These are phyloP conservation scores for Tanacetum coccineum DNA, from an alignment of 129 eudicot genomes.

Conservation along the genomic window DNA sequence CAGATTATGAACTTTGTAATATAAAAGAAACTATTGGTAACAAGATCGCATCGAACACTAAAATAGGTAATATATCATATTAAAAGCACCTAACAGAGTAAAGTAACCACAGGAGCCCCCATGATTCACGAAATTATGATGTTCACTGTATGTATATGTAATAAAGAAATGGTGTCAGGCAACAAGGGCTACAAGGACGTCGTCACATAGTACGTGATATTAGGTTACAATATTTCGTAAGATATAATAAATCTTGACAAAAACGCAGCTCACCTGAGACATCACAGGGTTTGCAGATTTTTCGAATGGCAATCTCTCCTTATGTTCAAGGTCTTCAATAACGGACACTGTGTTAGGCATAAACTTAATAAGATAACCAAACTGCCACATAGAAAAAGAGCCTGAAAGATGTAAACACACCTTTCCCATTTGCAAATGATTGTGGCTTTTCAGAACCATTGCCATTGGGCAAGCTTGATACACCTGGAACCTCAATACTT, in stretches of 20 bases:
- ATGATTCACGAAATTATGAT: not conserved
- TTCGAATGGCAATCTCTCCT: slow-evolving; percentile 65
- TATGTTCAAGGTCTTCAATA: slow-evolving; percentile 46
- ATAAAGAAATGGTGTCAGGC: slow-evolving; percentile 8
- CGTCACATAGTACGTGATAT: slow-evolving; percentile 7
- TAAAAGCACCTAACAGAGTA: not conserved
- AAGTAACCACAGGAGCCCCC: not conserved
- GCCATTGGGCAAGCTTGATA: slow-evolving; percentile 32
- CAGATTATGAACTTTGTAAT: not conserved
- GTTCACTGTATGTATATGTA: slow-evolving; percentile 6
- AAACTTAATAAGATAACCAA: slow-evolving; percentile 12
- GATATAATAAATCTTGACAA: slow-evolving; percentile 9
- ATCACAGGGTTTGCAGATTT: slow-evolving; percentile 87
- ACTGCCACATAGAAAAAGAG: slow-evolving; percentile 11
- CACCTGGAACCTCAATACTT: slow-evolving; percentile 55
- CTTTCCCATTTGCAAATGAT: slow-evolving; percentile 61
- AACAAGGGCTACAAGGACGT: slow-evolving; percentile 1
- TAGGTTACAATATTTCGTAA: slow-evolving; percentile 16
- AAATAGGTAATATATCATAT: not conserved
- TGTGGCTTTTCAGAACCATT: slow-evolving; percentile 45
- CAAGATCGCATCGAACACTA: not conserved
- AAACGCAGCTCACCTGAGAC: slow-evolving; percentile 62
- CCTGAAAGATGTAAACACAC: slow-evolving; percentile 31
- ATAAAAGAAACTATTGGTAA: not conserved
- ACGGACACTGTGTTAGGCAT: slow-evolving; percentile 45